These are phyloP conservation scores for Neurospora terricola DNA, from an alignment of 495 filamentous ascomycete species.

Conservation along the genomic window DNA sequence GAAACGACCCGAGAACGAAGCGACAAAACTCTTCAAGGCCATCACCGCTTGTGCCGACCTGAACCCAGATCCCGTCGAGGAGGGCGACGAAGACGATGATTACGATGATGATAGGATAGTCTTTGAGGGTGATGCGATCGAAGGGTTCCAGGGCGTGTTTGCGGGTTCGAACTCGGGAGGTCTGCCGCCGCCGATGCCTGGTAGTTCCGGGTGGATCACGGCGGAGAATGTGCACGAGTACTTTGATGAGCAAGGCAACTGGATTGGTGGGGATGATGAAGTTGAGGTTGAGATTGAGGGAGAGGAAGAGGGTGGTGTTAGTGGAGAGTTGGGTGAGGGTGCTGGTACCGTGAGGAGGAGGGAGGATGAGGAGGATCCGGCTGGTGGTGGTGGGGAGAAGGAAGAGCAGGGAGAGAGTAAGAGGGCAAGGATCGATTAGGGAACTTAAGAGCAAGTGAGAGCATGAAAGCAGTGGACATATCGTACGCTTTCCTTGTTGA, in stretches of 20 bases:
- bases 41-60: constrained; percentile 81
- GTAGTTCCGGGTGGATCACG: constrained; percentile 91
- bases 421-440: constrained; percentile 29
- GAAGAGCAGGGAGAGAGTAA: constrained; percentile 28
- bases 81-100: constrained; percentile 40
- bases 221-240: constrained; percentile 85
- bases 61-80: constrained; percentile 61
- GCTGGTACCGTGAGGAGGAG: constrained; percentile 31
- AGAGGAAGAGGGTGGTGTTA: constrained; percentile 18
- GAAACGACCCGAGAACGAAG: constrained; percentile 17
- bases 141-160: constrained; percentile 37
- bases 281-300: not conserved
- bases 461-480: too few relatives aligned
- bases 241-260: constrained; percentile 46
- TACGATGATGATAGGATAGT: constrained; percentile 45
- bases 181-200: constrained; percentile 67
- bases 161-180: constrained; percentile 37
- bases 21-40: constrained; percentile 57
- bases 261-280: constrained; percentile 30
- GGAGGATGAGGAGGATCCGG: constrained; percentile 26
- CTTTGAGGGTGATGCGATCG: constrained; percentile 46
- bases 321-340: constrained; percentile 35
- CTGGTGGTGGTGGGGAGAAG: constrained; percentile 16
- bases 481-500: too few relatives aligned
- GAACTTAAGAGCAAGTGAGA: not conserved